A percentile compares a stretch with the other conserved stretches of the same genome.
Evolutionary conservation across 305 asterid species (phyloP).

Genomic region (Fraxinus albicans): DNA sequence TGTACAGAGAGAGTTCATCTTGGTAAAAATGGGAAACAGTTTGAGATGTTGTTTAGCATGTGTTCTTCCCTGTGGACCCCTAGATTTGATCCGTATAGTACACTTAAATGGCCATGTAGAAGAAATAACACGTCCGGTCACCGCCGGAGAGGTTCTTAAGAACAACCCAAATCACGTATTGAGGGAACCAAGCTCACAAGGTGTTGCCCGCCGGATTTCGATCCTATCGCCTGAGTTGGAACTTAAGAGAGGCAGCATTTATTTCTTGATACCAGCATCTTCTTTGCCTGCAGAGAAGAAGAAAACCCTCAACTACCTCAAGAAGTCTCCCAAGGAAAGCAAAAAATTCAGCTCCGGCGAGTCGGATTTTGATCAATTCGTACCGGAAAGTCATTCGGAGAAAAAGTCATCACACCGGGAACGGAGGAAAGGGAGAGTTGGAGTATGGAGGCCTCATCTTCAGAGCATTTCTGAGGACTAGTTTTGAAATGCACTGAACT

Average conservation of each 20-base stretch:
- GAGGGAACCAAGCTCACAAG: conserved; percentile 65
- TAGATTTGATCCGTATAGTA: conserved; percentile 82
- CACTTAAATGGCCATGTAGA: conserved; percentile 73
- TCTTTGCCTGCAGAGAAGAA: conserved; percentile 51
- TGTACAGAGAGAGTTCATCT: not conserved
- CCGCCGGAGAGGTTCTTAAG: conserved; percentile 58
- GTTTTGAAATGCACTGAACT: not conserved
- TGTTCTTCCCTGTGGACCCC: conserved; percentile 90
- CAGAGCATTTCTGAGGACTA: conserved; percentile 61
- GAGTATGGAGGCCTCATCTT: conserved; percentile 64
- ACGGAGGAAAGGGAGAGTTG: conserved; percentile 47
- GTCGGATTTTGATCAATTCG: not conserved
- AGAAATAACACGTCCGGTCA: conserved; percentile 67
- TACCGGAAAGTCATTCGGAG: conserved; percentile 17
- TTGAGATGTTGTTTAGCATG: conserved; percentile 92
- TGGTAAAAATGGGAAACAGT: conserved; percentile 59
- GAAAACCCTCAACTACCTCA: conserved; percentile 15
- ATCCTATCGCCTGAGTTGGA: conserved; percentile 65
- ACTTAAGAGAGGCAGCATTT: conserved; percentile 83
- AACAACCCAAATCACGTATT: conserved; percentile 70
- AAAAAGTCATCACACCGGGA: conserved; percentile 42
- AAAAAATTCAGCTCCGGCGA: conserved; percentile 26
- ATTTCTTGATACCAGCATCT: conserved; percentile 75
- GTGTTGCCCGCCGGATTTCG: conserved; percentile 52
- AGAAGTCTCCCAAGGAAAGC: conserved; percentile 27